Evolutionary conservation across 352 stramenopile genomes (phyloP).

Genomic region (Phytophthora pluvialis): DNA sequence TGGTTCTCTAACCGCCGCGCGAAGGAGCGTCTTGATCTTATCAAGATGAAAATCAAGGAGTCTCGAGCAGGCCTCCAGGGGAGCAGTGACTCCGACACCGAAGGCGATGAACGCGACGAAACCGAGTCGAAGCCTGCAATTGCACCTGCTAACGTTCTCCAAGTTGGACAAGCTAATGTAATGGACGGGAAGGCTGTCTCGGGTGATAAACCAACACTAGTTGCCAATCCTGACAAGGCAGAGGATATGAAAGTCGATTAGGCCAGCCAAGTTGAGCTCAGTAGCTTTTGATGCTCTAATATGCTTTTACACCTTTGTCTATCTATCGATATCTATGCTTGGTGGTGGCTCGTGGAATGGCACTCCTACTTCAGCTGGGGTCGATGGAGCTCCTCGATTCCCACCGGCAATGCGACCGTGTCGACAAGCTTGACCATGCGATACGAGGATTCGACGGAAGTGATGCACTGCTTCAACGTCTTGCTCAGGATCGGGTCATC

Average conservation of each 20-base stretch:
- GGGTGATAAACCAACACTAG: constrained; percentile 12
- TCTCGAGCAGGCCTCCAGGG: constrained; percentile 29
- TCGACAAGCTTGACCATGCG: constrained; percentile 73
- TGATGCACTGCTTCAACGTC: constrained; percentile 78
- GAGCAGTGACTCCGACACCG: constrained; percentile 43
- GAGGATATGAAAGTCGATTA: constrained; percentile 41
- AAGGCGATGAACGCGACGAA: constrained; percentile 45
- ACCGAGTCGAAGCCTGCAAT: constrained; percentile 17
- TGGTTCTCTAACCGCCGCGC: constrained; percentile 87
- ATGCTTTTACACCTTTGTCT: constrained; percentile 28
- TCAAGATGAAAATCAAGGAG: constrained; percentile 81
- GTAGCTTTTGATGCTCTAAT: constrained; percentile 37
- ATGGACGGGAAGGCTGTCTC: constrained; percentile 8
- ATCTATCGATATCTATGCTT: constrained; percentile 9
- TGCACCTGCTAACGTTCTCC: constrained; percentile 14
- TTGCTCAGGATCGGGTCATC: constrained; percentile 54
- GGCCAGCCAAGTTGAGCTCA: constrained; percentile 18
- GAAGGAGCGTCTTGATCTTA: constrained; percentile 80
- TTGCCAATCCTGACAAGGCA: constrained; percentile 39
- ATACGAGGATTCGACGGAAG: constrained; percentile 79
- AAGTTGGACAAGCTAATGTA: constrained; percentile 27
- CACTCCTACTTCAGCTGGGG: constrained; percentile 40
- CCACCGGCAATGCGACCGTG: constrained; percentile 54
- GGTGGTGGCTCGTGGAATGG: neutral
- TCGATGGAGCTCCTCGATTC: constrained; percentile 50